These are phyloP conservation scores for Trebouxia gelatinosa DNA, from an alignment of 163 green algal genomes.

Conservation along the genomic window DNA sequence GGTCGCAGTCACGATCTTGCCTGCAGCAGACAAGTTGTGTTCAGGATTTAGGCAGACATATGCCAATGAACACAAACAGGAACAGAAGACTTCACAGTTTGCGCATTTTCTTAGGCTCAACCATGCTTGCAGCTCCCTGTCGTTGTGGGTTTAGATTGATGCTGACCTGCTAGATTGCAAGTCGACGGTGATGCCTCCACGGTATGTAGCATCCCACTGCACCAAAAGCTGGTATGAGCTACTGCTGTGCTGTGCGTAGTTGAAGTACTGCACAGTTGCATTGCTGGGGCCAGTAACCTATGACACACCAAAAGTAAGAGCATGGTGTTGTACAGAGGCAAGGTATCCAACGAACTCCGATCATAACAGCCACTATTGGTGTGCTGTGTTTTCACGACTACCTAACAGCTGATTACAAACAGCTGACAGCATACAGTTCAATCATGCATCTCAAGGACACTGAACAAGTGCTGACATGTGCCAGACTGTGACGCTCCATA, in stretches of 20 bases:
- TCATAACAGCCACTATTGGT: no score
- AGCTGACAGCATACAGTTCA: no score
- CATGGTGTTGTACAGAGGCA: no score
- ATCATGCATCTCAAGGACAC: no score
- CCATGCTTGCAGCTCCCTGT: not conserved
- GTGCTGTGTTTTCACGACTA: no score
- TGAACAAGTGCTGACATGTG: no score
- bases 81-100: not conserved
- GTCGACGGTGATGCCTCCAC: constrained; percentile 28
- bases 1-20: not conserved
- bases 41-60: not conserved
- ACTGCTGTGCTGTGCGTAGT: constrained; percentile 18
- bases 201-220: constrained; percentile 33
- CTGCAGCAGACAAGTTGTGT: constrained; percentile 3
- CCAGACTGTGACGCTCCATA: no score
- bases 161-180: not conserved
- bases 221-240: constrained; percentile 34
- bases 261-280: constrained; percentile 32
- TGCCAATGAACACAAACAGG: not conserved
- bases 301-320: no score
- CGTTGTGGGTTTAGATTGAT: not conserved
- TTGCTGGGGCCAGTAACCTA: constrained; percentile 32
- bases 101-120: not conserved
- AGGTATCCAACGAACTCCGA: no score
- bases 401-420: no score